These are phyloP conservation scores for Scenedesmus sp. DNA, from an alignment of 163 green algal species.

Conservation along the genomic window DNA sequence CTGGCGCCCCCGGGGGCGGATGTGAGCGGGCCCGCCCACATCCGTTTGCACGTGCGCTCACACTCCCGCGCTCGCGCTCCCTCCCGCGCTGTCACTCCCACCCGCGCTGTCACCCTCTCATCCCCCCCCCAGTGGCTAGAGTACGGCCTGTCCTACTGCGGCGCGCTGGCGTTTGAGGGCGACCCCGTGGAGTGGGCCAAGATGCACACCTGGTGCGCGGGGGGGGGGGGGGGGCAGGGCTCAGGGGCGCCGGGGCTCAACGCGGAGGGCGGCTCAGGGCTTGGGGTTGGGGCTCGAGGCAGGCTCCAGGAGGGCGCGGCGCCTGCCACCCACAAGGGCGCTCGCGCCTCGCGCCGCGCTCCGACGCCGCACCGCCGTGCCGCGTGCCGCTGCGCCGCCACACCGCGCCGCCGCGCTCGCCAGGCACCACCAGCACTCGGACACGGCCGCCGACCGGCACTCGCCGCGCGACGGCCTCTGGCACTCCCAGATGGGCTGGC, in stretches of 20 bases:
- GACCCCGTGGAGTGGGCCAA: conserved; percentile 69
- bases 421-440: conserved; percentile 64
- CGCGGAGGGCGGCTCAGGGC: too few relatives aligned
- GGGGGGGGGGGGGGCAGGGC: too few relatives aligned
- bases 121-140: conserved; percentile 52
- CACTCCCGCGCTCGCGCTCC: not conserved
- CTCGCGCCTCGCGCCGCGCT: too few relatives aligned
- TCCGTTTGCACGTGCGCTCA: too few relatives aligned
- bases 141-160: conserved; percentile 66
- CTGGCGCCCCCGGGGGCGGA: too few relatives aligned
- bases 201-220: conserved; percentile 11
- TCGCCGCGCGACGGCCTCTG: conserved; percentile 61
- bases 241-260: too few relatives aligned
- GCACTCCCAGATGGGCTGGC: conserved; percentile 63
- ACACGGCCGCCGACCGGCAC: conserved; percentile 61
- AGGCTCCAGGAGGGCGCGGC: too few relatives aligned
- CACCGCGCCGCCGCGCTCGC: not conserved
- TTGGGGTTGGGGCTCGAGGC: too few relatives aligned
- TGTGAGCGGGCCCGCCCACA: too few relatives aligned
- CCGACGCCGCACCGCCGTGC: not conserved
- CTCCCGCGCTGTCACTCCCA: conserved; percentile 17
- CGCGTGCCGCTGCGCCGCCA: not conserved
- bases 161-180: conserved; percentile 66
- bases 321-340: too few relatives aligned
- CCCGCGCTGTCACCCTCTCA: not conserved